phyloP scores from a whole-genome alignment of 768 basidiomycete genomes.

The Termitomyces sp. region DNA sequence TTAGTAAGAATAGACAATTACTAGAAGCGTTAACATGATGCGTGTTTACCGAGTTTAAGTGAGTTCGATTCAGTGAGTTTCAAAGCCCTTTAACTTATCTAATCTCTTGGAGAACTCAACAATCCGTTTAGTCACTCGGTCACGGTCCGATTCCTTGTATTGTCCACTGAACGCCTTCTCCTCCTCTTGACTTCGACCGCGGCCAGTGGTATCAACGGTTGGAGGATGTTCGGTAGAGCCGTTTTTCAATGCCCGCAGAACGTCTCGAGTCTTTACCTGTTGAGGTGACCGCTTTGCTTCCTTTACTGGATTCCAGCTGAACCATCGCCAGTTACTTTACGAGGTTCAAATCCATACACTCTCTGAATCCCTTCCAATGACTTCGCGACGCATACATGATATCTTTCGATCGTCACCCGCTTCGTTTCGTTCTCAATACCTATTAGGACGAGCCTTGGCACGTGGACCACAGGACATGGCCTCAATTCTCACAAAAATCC shows the following conservation, averaged over 20 bases:
- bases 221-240: neutral
- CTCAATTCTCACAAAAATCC: conserved; percentile 38
- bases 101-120: neutral
- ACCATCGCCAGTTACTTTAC: conserved; percentile 56
- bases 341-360: conserved; percentile 70
- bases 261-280: conserved; percentile 31
- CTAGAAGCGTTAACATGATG: too few relatives aligned
- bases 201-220: neutral
- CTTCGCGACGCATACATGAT: conserved; percentile 45
- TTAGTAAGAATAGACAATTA: neutral
- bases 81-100: neutral
- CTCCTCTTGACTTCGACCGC: neutral
- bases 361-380: conserved; percentile 56
- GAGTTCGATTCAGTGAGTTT: too few relatives aligned
- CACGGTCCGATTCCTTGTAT: neutral
- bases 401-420: conserved; percentile 53
- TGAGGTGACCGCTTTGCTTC: conserved; percentile 25
- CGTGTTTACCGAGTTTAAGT: too few relatives aligned
- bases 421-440: conserved; percentile 61
- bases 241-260: neutral
- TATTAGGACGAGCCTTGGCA: conserved; percentile 31
- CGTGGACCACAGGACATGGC: conserved; percentile 10
- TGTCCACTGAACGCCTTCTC: neutral
- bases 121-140: neutral
- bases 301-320: neutral